Percentiles rank a stretch among this genome's conserved stretches.
Evolutionary conservation across 495 filamentous ascomycete species (phyloP).

Genomic region (Acidomyces sp.): DNA sequence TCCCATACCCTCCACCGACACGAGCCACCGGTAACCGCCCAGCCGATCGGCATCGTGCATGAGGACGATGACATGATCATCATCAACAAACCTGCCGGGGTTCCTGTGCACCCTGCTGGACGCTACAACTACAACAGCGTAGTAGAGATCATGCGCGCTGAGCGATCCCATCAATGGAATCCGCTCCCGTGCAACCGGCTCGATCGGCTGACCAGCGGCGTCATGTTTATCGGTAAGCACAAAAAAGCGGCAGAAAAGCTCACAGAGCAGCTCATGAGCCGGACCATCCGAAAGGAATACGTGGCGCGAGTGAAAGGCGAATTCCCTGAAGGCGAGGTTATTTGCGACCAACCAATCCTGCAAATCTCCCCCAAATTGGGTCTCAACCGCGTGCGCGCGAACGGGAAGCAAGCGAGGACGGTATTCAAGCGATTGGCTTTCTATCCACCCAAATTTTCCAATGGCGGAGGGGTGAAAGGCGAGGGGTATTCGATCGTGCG

Average conservation of each 20-base stretch:
- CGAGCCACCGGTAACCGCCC: conserved; percentile 78
- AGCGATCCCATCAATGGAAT: conserved; percentile 54
- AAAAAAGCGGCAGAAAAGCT: conserved; percentile 66
- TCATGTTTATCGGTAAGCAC: conserved; percentile 94
- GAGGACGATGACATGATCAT: conserved; percentile 87
- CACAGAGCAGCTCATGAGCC: conserved; percentile 51
- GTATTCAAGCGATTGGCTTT: conserved; percentile 84
- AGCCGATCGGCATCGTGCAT: conserved; percentile 67
- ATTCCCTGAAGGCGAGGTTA: conserved; percentile 64
- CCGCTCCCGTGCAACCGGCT: conserved; percentile 83
- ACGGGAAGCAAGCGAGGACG: conserved; percentile 76
- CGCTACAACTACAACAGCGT: conserved; percentile 91
- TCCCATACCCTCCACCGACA: conserved; percentile 92
- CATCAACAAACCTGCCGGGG: conserved; percentile 89
- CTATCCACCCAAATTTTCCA: conserved; percentile 41
- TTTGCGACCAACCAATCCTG: conserved; percentile 88
- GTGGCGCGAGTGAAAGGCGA: conserved; percentile 78
- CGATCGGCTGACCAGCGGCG: conserved; percentile 84
- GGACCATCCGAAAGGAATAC: conserved; percentile 87
- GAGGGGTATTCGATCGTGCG: conserved; percentile 88
- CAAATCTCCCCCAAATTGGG: conserved; percentile 90
- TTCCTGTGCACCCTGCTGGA: conserved; percentile 89
- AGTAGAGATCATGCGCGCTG: conserved; percentile 78
- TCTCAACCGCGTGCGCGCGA: conserved; percentile 81
- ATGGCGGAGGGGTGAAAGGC: conserved; percentile 1